These are phyloP conservation scores for Thalassiosira exigua DNA, from an alignment of 352 stramenopile species.

Conservation along the genomic window DNA sequence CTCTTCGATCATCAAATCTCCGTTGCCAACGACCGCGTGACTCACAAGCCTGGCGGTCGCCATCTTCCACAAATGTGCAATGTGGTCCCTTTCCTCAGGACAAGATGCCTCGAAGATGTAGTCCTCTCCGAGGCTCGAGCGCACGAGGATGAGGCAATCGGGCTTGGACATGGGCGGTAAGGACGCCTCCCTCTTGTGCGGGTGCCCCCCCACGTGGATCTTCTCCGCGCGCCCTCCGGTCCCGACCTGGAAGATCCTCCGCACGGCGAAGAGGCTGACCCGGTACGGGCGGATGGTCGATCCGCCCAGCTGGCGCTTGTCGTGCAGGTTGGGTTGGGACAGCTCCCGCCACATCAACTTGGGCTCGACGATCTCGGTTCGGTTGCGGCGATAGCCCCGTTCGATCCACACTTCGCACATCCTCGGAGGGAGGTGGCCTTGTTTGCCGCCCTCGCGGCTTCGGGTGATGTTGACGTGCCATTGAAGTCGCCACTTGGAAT, in stretches of 20 bases:
- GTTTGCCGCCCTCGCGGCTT: background rate
- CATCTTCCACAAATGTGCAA: conserved; percentile 58
- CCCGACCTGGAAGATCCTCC: conserved; percentile 37
- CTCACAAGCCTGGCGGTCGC: conserved; percentile 53
- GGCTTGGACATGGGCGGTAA: conserved; percentile 24
- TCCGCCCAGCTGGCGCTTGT: conserved; percentile 17
- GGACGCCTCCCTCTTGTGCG: background rate
- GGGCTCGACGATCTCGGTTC: conserved; percentile 53
- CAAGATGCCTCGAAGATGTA: conserved; percentile 56
- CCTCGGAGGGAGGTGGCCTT: conserved; percentile 28
- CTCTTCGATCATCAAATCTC: conserved; percentile 48
- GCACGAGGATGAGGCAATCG: conserved; percentile 48
- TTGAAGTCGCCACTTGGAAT: conserved; percentile 51
- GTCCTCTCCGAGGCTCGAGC: conserved; percentile 49
- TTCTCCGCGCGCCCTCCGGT: conserved; percentile 10
- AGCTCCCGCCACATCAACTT: conserved; percentile 61
- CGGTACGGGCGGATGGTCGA: conserved; percentile 44
- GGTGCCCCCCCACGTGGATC: conserved; percentile 1
- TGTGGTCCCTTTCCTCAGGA: conserved; percentile 41
- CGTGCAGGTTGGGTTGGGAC: conserved; percentile 31
- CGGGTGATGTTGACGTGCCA: conserved; percentile 44
- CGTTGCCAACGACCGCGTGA: conserved; percentile 40
- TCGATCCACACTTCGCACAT: conserved; percentile 61
- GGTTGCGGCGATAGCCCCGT: conserved; percentile 52
- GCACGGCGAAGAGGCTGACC: conserved; percentile 48